These are phyloP conservation scores for Auriscalpium orientale DNA, from an alignment of 768 basidiomycete species.

Conservation along the genomic window DNA sequence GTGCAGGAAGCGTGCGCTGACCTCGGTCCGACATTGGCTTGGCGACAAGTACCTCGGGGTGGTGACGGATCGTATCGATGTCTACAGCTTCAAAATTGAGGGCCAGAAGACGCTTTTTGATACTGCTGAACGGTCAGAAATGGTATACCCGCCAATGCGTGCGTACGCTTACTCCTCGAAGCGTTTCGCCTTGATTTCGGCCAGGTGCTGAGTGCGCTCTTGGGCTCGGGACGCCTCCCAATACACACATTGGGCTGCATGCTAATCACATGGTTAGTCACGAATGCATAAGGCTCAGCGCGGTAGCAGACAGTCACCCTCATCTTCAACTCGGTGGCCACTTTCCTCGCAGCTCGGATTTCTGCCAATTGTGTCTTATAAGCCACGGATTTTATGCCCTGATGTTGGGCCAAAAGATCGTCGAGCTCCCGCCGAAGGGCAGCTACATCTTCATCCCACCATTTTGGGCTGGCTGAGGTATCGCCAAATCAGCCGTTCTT, in stretches of 20 bases:
- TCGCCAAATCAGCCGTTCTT: no score
- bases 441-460: no score
- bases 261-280: not conserved
- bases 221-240: slow-evolving; percentile 5
- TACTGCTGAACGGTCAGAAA: not conserved
- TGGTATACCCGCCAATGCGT: not conserved
- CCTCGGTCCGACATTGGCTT: slow-evolving; percentile 11
- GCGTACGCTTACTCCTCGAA: slow-evolving; percentile 2
- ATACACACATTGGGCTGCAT: not conserved
- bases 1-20: not conserved
- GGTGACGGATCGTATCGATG: not conserved
- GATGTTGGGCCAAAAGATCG: not conserved
- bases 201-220: slow-evolving; percentile 1
- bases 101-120: not conserved
- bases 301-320: not conserved
- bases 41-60: slow-evolving; percentile 3
- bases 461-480: no score
- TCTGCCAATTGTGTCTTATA: not conserved
- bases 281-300: not conserved
- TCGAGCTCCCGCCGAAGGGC: not conserved
- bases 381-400: not conserved
- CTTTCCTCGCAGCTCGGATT: not conserved
- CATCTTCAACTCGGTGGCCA: not conserved
- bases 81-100: not conserved
- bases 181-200: slow-evolving; percentile 3